phyloP scores from a whole-genome alignment of 2,329 filamentous ascomycete genomes.

The Alternaria tenuissima region DNA sequence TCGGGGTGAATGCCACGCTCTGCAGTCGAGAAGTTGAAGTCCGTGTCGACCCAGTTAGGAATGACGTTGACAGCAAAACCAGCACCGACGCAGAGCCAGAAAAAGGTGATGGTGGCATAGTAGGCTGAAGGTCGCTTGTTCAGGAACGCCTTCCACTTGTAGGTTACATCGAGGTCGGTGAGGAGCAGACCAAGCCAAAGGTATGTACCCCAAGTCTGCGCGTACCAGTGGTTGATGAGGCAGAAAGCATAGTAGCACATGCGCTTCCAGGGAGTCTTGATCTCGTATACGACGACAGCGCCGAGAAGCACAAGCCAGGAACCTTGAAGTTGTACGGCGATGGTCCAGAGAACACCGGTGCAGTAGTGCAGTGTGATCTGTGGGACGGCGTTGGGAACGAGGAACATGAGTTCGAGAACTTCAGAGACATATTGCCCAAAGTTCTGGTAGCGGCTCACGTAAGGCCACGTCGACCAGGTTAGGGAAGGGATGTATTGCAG shows the following conservation, averaged over 20 bases:
- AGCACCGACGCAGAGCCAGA: constrained; percentile 38
- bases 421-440: constrained; percentile 56
- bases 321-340: constrained; percentile 59
- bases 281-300: constrained; percentile 55
- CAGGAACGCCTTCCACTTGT: constrained; percentile 54
- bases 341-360: constrained; percentile 61
- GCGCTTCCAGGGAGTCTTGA: constrained; percentile 58
- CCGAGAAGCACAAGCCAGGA: constrained; percentile 56
- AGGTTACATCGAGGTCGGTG: constrained; percentile 58
- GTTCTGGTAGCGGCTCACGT: constrained; percentile 51
- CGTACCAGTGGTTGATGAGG: constrained; percentile 58
- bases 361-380: constrained; percentile 60
- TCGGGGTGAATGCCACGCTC: constrained; percentile 58
- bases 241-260: constrained; percentile 55
- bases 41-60: constrained; percentile 42
- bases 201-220: constrained; percentile 56
- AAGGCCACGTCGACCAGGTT: constrained; percentile 60
- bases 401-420: constrained; percentile 55
- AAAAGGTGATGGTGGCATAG: constrained; percentile 49
- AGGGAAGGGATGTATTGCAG: constrained; percentile 57
- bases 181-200: constrained; percentile 57
- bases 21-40: constrained; percentile 50
- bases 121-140: constrained; percentile 45
- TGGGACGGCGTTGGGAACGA: constrained; percentile 59
- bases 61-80: constrained; percentile 51